Percentiles rank a stretch among this genome's conserved stretches.
Evolutionary conservation across 257 asterid species (phyloP).

Genomic region (Solanum corneliomulleri): DNA sequence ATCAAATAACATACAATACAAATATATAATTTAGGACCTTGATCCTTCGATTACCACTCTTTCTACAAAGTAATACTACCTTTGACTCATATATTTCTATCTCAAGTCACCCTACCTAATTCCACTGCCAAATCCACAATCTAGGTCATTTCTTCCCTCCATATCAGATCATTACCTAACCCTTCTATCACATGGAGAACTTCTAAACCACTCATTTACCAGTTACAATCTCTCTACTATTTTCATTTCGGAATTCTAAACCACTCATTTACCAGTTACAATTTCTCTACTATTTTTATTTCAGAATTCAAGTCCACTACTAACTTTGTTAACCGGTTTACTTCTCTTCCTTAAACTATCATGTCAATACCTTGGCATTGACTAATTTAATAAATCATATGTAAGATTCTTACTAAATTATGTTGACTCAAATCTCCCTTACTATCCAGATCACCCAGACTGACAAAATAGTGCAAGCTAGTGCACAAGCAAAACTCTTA

Average conservation of each 20-base stretch:
- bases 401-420: background rate
- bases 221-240: background rate
- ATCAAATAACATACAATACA: background rate
- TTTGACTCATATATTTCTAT: background rate
- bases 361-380: background rate
- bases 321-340: too few relatives aligned
- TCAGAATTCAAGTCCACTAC: background rate
- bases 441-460: background rate
- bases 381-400: background rate
- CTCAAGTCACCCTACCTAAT: background rate
- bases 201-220: background rate
- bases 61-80: background rate
- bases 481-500: background rate
- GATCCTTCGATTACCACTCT: background rate
- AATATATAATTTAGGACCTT: background rate
- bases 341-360: background rate
- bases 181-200: background rate
- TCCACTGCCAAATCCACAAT: background rate
- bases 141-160: background rate
- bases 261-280: background rate
- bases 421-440: background rate
- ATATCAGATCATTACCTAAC: background rate
- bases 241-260: background rate
- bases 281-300: background rate
- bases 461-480: background rate